Evolutionary conservation across 805 yeast species (phyloP).

Genomic region (Candida saitoana): DNA sequence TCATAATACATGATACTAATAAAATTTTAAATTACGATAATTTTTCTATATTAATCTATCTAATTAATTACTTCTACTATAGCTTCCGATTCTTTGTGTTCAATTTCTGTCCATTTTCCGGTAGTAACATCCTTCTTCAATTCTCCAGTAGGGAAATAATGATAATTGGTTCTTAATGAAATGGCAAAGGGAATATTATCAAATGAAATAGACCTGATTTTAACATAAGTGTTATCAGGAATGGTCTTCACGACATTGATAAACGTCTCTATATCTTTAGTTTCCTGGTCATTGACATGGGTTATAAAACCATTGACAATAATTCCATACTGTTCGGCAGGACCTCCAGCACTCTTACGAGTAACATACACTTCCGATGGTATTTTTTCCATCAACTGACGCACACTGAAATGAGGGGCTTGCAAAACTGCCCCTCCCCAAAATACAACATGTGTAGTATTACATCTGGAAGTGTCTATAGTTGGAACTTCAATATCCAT

Average conservation of each 20-base stretch:
- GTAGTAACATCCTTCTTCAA: slow-evolving; percentile 44
- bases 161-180: slow-evolving; percentile 81
- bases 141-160: slow-evolving; percentile 77
- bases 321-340: slow-evolving; percentile 78
- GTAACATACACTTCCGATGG: slow-evolving; percentile 86
- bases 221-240: slow-evolving; percentile 77
- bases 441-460: slow-evolving; percentile 62
- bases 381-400: slow-evolving; percentile 71
- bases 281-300: slow-evolving; percentile 75
- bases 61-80: neutral
- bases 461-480: slow-evolving; percentile 50
- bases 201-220: slow-evolving; percentile 74
- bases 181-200: slow-evolving; percentile 86
- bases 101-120: slow-evolving; percentile 48
- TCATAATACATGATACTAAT: no score
- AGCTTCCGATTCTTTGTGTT: slow-evolving; percentile 29
- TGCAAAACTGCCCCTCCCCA: slow-evolving; percentile 88
- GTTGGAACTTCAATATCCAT: slow-evolving; percentile 62
- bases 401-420: slow-evolving; percentile 88
- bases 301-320: slow-evolving; percentile 81
- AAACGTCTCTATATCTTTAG: slow-evolving; percentile 67
- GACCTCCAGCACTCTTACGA: slow-evolving; percentile 72
- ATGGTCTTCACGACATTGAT: slow-evolving; percentile 61
- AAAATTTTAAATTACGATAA: neutral
- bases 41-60: neutral